Evolutionary conservation across 495 filamentous ascomycete genomes (phyloP), one percentile per base, ranked within the genome.

Genomic region (Pseudotulostoma volvatum): DNA sequence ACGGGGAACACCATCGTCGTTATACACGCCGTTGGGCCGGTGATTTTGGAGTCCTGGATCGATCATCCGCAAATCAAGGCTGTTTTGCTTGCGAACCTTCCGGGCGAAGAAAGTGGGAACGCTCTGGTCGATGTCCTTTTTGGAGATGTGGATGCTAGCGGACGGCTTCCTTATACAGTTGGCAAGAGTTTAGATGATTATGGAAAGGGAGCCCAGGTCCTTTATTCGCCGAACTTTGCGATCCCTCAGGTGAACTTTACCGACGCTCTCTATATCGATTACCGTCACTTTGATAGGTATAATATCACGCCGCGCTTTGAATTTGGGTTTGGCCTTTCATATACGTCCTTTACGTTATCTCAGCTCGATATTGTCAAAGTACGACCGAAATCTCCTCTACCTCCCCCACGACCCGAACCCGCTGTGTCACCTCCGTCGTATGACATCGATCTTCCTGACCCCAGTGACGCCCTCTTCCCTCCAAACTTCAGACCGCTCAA

Each of bases 21-120:
- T 16, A 63, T 95, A n/a, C 90, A 97, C 54, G 68, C 90, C 2
- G 81, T 95, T 16, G 90, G 90, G 0, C 85, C 90, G 0, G 83
- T 93, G 3, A 56, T 86, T 8, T 51, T 95, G 42, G 90, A 95
- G 45, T 59, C 70, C 17, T 97, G 84, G 81, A 78, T 90, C 44
- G 75, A 93, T 35, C 54, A 79, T 0, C 78, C 83, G 2, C 71
- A 70, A 31, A 67, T 97, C 33, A 83, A 88, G 44, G 86, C 77
- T 0, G 76, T 95, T 1, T 46, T 97, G 7, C 69, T 93, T 37
- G 90, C 84, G 13, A 81, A 94, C 47, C 69, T 97, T 0, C 90
- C 90, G 0, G 85, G 87, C 3, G 74, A 95, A 56, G 87, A 94
- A 53, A 86, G 81, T 31, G 90, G 90, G 7, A 81, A 86, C 36